Evolutionary conservation across 352 stramenopile genomes (phyloP), one percentile per base, ranked within the genome.

Genomic region (Phytophthora fragariaefolia): DNA sequence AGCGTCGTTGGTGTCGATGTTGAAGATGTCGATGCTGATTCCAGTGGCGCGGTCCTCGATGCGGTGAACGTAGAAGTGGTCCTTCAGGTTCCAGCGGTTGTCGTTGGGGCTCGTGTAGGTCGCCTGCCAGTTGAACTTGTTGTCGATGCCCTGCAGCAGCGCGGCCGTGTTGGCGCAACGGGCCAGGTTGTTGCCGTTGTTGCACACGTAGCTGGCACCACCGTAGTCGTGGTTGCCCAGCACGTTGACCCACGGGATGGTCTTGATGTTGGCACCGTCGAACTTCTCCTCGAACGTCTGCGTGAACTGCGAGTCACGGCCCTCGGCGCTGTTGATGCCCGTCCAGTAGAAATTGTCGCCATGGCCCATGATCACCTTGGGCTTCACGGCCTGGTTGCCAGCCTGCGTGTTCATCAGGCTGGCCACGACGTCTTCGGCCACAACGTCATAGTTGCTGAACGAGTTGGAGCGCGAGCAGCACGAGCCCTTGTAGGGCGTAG

Each of bases 181-280:
- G 2, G 36, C 15, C n/a, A n/a, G n/a, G n/a, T n/a, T n/a, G n/a
- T n/a, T n/a, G 17, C 5, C 17, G 36, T 43, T 43, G 15, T 43
- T 17, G 12, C 43, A 50, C 10, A 50, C n/a, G 43, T 32, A 50
- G 43, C 23, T 26, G 22, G 43, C 12, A 6, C 43, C 43, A 50
- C 43, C 43, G 43, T 50, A 50, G 43, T 50, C 43, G 43, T 50
- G 43, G 43, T 50, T 50, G 43, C 43, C 36, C 36, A 43, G 36
- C 36, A 43, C 36, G 36, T 43, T 43, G 36, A 43, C 36, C 36
- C 36, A 43, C 36, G 36, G 36, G 36, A 43, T 43, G 17, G 36
- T 43, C 36, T 43, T 43, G 36, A 43, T 43, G 36, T 43, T 43
- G 36, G 36, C 36, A 17, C 36, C 36, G 36, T 43, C 36, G 36